phyloP scores from a whole-genome alignment of 2,329 filamentous ascomycete species.

The Colletotrichum lupini region DNA sequence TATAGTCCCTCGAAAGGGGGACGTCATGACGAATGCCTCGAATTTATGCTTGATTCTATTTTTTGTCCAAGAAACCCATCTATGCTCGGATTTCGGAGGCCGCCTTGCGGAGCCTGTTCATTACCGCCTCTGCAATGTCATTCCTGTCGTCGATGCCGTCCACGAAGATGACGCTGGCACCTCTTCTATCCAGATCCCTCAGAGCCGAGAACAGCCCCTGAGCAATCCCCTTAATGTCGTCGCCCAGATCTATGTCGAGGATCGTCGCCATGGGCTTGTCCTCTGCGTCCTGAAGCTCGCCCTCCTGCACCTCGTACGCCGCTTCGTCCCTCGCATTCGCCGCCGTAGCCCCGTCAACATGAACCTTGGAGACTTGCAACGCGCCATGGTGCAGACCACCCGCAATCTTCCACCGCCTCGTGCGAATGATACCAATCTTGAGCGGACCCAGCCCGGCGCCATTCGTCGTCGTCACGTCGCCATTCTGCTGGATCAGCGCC shows the following conservation, averaged over 20 bases:
- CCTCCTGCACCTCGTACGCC: slow-evolving; percentile 54
- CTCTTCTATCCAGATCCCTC: slow-evolving; percentile 82
- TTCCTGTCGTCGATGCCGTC: slow-evolving; percentile 86
- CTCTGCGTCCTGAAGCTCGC: slow-evolving; percentile 48
- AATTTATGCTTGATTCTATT: slow-evolving; percentile 37
- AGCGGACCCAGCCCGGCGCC: slow-evolving; percentile 36
- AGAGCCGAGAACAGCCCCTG: slow-evolving; percentile 89
- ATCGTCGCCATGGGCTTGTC: slow-evolving; percentile 52
- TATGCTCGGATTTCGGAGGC: slow-evolving; percentile 69
- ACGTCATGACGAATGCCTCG: slow-evolving; percentile 34
- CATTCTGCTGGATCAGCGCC: slow-evolving; percentile 34
- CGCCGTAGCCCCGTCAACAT: slow-evolving; percentile 39
- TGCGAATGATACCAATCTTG: slow-evolving; percentile 66
- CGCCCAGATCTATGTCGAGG: slow-evolving; percentile 80
- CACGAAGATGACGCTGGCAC: slow-evolving; percentile 87
- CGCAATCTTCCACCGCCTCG: slow-evolving; percentile 61
- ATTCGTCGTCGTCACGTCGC: slow-evolving; percentile 35
- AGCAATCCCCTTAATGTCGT: slow-evolving; percentile 78
- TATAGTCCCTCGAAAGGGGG: slow-evolving; percentile 20
- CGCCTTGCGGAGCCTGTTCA: slow-evolving; percentile 85
- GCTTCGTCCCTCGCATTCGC: slow-evolving; percentile 42
- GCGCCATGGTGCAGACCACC: slow-evolving; percentile 51
- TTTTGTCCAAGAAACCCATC: slow-evolving; percentile 37
- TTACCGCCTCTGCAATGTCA: slow-evolving; percentile 86
- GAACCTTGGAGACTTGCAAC: slow-evolving; percentile 43